A percentile compares a stretch with the other conserved stretches of the same genome.
Conservation (phyloP, 78 protist species). For the Cavenderia fasciculata region DNA sequence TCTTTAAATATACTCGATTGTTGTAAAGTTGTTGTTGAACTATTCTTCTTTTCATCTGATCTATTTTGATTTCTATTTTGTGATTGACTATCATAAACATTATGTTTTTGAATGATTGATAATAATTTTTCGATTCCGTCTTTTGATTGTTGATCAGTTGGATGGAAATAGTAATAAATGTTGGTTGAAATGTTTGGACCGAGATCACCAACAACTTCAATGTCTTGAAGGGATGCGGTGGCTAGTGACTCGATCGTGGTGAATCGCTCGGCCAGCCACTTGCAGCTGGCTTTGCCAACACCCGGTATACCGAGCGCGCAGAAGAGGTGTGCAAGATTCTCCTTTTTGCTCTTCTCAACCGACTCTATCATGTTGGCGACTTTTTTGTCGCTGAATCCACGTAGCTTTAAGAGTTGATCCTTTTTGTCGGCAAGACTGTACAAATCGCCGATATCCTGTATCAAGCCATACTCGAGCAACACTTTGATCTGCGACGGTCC, state of each 20-base stretch:
- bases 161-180: slow-evolving; percentile 34
- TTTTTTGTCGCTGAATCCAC: slow-evolving; percentile 29
- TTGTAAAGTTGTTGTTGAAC: not conserved
- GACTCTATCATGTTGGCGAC: slow-evolving; percentile 34
- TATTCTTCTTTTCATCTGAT: not conserved
- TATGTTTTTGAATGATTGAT: slow-evolving; percentile 6
- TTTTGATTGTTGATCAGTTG: not conserved
- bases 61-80: not conserved
- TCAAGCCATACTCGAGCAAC: not conserved
- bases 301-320: slow-evolving; percentile 57
- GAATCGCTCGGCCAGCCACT: slow-evolving; percentile 13
- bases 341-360: slow-evolving; percentile 29
- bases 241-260: not conserved
- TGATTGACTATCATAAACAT: not conserved
- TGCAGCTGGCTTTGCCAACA: slow-evolving; percentile 32
- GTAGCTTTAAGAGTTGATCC: not conserved
- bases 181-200: slow-evolving; percentile 6
- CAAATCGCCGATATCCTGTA: slow-evolving; percentile 27
- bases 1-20: not conserved
- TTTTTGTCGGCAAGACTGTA: slow-evolving; percentile 10
- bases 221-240: not conserved
- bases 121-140: not conserved
- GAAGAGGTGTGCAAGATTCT: slow-evolving; percentile 5
- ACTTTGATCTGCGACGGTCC: slow-evolving; percentile 16
- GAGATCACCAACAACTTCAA: not conserved